A percentile compares a stretch with the other conserved stretches of the same genome.
Evolutionary conservation across 2,329 filamentous ascomycete genomes (phyloP).

Genomic region (Fusarium sp.): DNA sequence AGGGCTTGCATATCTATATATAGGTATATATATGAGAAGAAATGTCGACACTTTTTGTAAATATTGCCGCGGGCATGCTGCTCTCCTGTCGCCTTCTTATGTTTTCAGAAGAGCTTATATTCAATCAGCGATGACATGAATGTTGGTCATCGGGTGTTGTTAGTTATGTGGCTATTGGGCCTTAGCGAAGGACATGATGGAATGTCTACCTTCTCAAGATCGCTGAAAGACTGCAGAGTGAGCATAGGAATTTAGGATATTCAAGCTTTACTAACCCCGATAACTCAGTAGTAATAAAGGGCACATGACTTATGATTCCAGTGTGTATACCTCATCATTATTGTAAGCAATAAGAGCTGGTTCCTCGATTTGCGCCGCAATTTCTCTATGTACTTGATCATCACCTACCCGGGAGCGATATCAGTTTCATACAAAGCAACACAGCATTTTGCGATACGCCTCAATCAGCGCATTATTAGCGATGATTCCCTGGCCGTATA

Average conservation of each 20-base stretch:
- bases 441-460: neutral
- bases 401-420: neutral
- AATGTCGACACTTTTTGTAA: neutral
- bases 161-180: too few species aligned
- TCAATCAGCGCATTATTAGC: neutral
- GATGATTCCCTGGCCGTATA: neutral
- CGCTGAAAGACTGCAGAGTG: neutral
- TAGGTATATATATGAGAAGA: neutral
- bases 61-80: neutral
- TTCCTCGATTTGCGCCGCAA: neutral
- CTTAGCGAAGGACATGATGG: neutral
- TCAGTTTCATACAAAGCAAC: neutral
- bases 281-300: neutral
- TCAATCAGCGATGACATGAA: neutral
- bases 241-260: neutral
- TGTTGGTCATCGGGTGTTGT: neutral
- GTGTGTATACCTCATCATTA: neutral
- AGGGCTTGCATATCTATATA: neutral
- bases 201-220: neutral
- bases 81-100: neutral
- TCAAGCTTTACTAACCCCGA: neutral
- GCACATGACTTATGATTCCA: neutral
- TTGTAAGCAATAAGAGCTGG: neutral
- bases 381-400: neutral
- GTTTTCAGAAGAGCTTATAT: neutral